A percentile compares a stretch with the other conserved stretches of the same genome.
Evolutionary conservation across 1,284 basidiomycete genomes (phyloP).

Genomic region (Boletellus deceptivus): DNA sequence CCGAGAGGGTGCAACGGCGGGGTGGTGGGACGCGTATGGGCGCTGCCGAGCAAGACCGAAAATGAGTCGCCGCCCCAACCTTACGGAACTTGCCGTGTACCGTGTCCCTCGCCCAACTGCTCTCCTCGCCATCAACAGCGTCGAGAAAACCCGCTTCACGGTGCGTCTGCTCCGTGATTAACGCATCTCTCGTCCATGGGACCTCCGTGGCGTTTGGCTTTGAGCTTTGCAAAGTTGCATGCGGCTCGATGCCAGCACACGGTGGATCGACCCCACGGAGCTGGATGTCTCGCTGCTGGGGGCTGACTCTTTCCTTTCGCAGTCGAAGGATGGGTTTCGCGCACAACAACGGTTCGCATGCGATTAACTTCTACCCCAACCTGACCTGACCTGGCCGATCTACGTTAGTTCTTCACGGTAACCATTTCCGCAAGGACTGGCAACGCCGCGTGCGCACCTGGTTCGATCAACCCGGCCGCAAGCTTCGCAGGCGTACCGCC

Average conservation of each 20-base stretch:
- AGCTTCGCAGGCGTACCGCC: slow-evolving; percentile 92
- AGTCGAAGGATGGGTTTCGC: slow-evolving; percentile 70
- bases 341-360: slow-evolving; percentile 73
- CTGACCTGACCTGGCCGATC: slow-evolving; percentile 10
- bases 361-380: slow-evolving; percentile 1
- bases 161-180: slow-evolving; percentile 20
- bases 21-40: too few relatives aligned
- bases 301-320: slow-evolving; percentile 17
- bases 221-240: neutral
- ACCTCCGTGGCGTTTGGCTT: neutral
- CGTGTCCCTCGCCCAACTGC: neutral
- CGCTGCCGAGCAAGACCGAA: neutral
- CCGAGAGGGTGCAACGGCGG: too few relatives aligned
- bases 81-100: slow-evolving; percentile 25
- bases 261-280: slow-evolving; percentile 25
- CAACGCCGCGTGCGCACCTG: slow-evolving; percentile 92
- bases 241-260: neutral
- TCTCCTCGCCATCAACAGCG: slow-evolving; percentile 26
- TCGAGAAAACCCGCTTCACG: slow-evolving; percentile 34
- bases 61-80: slow-evolving; percentile 24
- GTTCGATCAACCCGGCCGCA: slow-evolving; percentile 99
- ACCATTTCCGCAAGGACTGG: slow-evolving; percentile 99
- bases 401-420: slow-evolving; percentile 75
- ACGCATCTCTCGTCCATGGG: slow-evolving; percentile 10
- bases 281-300: slow-evolving; percentile 29